Evolutionary conservation across 2,329 filamentous ascomycete species (phyloP).

Genomic region (Malbranchea cinnamomea): DNA sequence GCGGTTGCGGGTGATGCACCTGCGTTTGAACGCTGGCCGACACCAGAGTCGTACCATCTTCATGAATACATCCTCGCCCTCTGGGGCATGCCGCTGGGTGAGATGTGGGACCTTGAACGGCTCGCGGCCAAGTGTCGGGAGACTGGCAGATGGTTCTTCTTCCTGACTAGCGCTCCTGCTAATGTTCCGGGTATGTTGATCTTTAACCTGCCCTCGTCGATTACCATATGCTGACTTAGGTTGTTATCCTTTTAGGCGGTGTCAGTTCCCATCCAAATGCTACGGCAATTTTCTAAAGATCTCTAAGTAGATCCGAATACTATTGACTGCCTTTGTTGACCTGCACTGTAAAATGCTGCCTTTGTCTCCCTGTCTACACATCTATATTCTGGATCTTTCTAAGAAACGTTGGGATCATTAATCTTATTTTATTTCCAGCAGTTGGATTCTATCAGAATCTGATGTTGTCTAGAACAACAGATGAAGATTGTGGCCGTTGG

Average conservation of each 20-base stretch:
- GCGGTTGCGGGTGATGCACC: constrained; percentile 49
- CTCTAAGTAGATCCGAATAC: neutral
- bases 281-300: constrained; percentile 16
- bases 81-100: constrained; percentile 32
- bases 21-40: constrained; percentile 50
- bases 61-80: constrained; percentile 28
- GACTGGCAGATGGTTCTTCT: constrained; percentile 25
- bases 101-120: constrained; percentile 31
- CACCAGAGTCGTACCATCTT: constrained; percentile 21
- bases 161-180: constrained; percentile 28
- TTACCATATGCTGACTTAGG: constrained; percentile 5
- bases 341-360: no score
- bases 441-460: no score
- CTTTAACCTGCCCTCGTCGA: neutral
- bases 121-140: constrained; percentile 22
- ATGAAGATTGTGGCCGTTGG: no score
- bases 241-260: constrained; percentile 11
- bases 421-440: no score
- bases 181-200: constrained; percentile 24
- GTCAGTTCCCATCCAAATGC: constrained; percentile 17
- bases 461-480: neutral
- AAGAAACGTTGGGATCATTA: neutral
- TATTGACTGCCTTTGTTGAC: neutral
- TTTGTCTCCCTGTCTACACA: neutral
- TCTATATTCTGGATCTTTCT: neutral